Percentiles rank a stretch among this genome's conserved stretches.
Conservation (phyloP, 78 protist species). For the Thecamonas trahens region DNA sequence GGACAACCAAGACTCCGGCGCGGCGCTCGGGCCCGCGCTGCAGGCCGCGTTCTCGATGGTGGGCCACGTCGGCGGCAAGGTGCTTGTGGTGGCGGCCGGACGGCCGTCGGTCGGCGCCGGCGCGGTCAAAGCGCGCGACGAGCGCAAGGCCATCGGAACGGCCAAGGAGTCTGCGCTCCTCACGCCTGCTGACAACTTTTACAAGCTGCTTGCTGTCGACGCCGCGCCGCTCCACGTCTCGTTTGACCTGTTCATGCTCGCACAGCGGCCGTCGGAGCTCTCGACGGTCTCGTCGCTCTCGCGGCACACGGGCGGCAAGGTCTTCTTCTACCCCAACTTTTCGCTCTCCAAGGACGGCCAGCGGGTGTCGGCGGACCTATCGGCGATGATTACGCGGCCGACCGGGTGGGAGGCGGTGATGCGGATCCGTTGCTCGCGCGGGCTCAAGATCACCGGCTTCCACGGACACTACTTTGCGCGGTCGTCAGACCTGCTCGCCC, state of each 20-base stretch:
- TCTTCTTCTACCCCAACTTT: conserved; percentile 44
- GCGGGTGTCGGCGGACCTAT: conserved; percentile 36
- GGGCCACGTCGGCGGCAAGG: conserved; percentile 5
- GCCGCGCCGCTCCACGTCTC: not conserved
- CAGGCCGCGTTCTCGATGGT: not conserved
- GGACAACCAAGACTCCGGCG: no score
- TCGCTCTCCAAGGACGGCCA: conserved; percentile 31
- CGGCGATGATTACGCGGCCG: conserved; percentile 15
- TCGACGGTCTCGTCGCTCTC: conserved; percentile 28
- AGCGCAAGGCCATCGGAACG: not conserved
- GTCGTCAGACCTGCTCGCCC: conserved; percentile 38
- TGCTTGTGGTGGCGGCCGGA: not conserved
- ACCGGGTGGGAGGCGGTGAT: conserved; percentile 70
- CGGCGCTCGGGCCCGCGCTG: conserved; percentile 13
- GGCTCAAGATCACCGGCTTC: conserved; percentile 16
- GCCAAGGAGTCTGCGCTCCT: conserved; percentile 3
- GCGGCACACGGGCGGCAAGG: conserved; percentile 55
- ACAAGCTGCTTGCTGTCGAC: conserved; percentile 11
- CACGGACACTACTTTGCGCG: conserved; percentile 64
- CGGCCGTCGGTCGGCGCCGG: conserved; percentile 11
- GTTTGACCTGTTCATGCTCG: not conserved
- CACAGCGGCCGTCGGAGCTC: not conserved
- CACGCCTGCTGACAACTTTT: not conserved
- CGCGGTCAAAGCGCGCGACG: conserved; percentile 8
- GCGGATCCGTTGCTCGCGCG: conserved; percentile 57